Conservation (phyloP, 2,329 filamentous ascomycete genomes). For the Pseudogymnoascus sp. region DNA sequence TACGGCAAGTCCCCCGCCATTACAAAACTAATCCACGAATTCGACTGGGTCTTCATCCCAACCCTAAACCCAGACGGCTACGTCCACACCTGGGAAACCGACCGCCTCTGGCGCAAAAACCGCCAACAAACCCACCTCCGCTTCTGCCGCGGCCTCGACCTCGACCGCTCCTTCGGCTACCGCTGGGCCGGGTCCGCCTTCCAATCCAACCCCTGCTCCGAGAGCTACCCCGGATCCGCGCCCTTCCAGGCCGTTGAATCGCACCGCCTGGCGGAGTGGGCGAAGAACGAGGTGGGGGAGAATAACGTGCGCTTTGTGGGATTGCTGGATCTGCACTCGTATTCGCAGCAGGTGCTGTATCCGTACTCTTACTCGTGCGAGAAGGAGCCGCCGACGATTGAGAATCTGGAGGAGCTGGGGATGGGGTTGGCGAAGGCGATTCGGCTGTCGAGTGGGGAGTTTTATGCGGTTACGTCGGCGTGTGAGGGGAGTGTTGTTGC, state of each 20-base stretch:
- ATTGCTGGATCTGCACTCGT: constrained; percentile 85
- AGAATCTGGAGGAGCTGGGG: constrained; percentile 86
- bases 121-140: constrained; percentile 73
- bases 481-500: constrained; percentile 68
- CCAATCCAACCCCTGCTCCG: constrained; percentile 76
- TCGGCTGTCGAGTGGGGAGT: constrained; percentile 67
- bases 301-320: constrained; percentile 73
- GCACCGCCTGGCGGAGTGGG: constrained; percentile 70
- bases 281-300: constrained; percentile 64
- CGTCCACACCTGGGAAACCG: constrained; percentile 84
- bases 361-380: constrained; percentile 84
- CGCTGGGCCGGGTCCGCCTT: constrained; percentile 67
- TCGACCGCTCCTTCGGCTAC: constrained; percentile 81
- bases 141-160: constrained; percentile 81
- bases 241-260: constrained; percentile 83
- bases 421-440: constrained; percentile 86
- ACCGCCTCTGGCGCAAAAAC: constrained; percentile 93
- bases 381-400: constrained; percentile 71
- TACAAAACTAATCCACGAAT: constrained; percentile 71
- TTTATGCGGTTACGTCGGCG: constrained; percentile 72
- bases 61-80: constrained; percentile 92
- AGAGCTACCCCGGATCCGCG: constrained; percentile 76
- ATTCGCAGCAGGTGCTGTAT: constrained; percentile 90
- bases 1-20: constrained; percentile 68
- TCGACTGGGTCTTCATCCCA: constrained; percentile 83